A percentile compares a stretch with the other conserved stretches of the same genome.
These are phyloP conservation scores for Fraxinus baroniana DNA, from an alignment of 305 asterid genomes.

Conservation along the genomic window DNA sequence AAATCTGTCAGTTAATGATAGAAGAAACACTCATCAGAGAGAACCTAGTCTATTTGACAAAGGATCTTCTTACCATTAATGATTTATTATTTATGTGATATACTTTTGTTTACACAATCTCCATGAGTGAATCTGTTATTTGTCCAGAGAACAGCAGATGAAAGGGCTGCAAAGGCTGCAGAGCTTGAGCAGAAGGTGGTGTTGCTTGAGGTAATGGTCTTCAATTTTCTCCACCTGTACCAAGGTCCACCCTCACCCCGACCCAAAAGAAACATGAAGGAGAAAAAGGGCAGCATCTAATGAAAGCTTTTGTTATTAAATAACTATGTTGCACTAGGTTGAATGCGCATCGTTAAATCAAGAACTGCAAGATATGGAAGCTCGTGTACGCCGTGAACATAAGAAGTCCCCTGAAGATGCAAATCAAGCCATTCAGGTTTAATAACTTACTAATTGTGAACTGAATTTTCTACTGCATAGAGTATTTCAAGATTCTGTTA, in stretches of 20 bases:
- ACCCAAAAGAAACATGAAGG: not conserved
- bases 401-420: constrained; percentile 90
- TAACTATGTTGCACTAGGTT: constrained; percentile 46
- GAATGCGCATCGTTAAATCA: constrained; percentile 92
- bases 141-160: constrained; percentile 93
- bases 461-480: constrained; percentile 20
- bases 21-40: constrained; percentile 14
- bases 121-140: constrained; percentile 18
- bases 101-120: constrained; percentile 5
- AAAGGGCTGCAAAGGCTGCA: constrained; percentile 81
- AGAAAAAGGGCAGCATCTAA: not conserved
- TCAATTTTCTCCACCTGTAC: constrained; percentile 13
- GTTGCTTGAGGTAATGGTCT: constrained; percentile 78
- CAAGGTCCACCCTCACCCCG: not conserved
- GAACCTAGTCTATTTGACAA: constrained; percentile 19
- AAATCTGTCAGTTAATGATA: not conserved
- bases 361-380: constrained; percentile 98
- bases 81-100: not conserved
- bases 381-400: constrained; percentile 85
- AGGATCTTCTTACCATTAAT: not conserved
- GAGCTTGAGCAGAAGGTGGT: constrained; percentile 99
- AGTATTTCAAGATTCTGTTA: not conserved
- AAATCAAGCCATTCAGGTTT: constrained; percentile 89
- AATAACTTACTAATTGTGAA: constrained; percentile 10
- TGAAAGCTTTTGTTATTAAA: constrained; percentile 6